Conservation (phyloP, 108 stramenopile species). For the Halocafeteria seosinensis region DNA sequence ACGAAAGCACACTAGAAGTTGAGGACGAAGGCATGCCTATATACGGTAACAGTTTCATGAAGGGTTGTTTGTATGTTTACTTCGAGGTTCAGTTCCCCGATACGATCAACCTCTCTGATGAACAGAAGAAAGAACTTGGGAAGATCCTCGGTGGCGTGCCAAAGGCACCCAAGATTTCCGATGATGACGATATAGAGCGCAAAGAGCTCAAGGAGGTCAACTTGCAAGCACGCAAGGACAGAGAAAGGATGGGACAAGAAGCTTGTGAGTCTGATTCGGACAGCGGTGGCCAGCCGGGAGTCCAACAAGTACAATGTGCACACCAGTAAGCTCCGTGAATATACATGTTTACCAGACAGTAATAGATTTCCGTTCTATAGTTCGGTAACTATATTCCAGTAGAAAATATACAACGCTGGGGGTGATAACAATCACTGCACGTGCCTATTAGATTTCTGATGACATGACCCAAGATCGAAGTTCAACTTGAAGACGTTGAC, state of each 20-base stretch:
- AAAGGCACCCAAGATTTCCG: neutral
- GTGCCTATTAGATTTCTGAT: no score
- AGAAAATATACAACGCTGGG: no score
- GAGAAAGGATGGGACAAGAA: neutral
- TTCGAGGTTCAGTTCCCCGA: neutral
- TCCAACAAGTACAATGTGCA: neutral
- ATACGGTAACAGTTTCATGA: neutral
- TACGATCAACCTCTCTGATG: neutral
- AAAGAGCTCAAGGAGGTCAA: neutral
- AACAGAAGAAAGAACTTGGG: neutral
- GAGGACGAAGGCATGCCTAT: slow-evolving; percentile 38
- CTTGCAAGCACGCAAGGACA: neutral
- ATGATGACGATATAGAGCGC: neutral
- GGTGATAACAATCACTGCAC: no score
- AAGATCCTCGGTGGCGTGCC: neutral
- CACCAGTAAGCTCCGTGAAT: no score
- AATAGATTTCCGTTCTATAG: no score
- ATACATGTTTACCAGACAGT: no score
- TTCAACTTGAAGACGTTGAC: no score
- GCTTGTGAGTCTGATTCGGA: neutral
- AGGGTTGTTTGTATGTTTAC: neutral
- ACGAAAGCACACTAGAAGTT: slow-evolving; percentile 11
- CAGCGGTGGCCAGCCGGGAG: neutral
- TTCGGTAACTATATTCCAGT: no score
- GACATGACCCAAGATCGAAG: no score